phyloP scores from a whole-genome alignment of 352 stramenopile species.

The Globisporangium uncinulatum region DNA sequence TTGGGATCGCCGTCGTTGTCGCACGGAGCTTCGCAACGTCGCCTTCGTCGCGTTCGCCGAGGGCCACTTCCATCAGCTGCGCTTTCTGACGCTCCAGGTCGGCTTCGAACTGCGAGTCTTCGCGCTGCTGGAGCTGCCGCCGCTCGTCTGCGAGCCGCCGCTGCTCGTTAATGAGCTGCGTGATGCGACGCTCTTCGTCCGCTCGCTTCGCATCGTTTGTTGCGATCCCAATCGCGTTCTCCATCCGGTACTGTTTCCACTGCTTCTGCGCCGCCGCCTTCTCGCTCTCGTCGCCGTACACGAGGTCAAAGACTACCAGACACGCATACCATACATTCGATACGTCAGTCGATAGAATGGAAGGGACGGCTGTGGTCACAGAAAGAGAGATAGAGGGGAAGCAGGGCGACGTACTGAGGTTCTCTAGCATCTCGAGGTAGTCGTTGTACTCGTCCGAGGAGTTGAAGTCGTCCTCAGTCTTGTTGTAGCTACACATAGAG shows the following conservation, averaged over 20 bases:
- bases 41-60: conserved; percentile 76
- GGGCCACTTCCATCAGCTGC: conserved; percentile 81
- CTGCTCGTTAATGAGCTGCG: conserved; percentile 80
- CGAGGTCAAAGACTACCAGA: conserved; percentile 71
- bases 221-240: conserved; percentile 78
- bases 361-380: too few relatives aligned
- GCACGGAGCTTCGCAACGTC: conserved; percentile 67
- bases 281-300: conserved; percentile 69
- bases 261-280: conserved; percentile 72
- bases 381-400: too few relatives aligned
- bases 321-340: too few relatives aligned
- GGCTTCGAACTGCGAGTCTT: conserved; percentile 77
- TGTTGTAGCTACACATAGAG: conserved; percentile 64
- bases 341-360: background rate
- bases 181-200: conserved; percentile 82
- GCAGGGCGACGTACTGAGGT: conserved; percentile 56
- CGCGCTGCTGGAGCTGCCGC: conserved; percentile 64
- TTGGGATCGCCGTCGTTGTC: conserved; percentile 77
- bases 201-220: conserved; percentile 84
- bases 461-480: conserved; percentile 84
- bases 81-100: conserved; percentile 77
- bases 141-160: conserved; percentile 74
- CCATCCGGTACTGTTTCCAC: conserved; percentile 82
- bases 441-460: conserved; percentile 86
- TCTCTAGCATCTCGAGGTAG: conserved; percentile 81